These are phyloP conservation scores for Rhodotorula sp. DNA, from an alignment of 1,284 basidiomycete genomes.

Conservation along the genomic window DNA sequence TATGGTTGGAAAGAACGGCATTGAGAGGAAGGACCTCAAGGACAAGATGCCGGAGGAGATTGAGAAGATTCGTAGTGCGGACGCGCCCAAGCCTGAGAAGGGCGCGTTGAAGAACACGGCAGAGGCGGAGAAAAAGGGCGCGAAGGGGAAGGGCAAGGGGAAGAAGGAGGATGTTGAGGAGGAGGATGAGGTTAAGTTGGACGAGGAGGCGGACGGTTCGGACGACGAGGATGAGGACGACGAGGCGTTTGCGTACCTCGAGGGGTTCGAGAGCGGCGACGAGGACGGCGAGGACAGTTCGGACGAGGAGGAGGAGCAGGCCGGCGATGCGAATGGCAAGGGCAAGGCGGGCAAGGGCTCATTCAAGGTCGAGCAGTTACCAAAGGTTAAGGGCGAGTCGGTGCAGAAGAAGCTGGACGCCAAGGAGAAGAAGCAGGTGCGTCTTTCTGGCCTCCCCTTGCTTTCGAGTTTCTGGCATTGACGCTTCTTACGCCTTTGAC, in stretches of 20 bases:
- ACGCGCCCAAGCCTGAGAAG: slow-evolving; percentile 56
- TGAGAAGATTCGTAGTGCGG: slow-evolving; percentile 20
- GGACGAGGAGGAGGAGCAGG: slow-evolving; percentile 63
- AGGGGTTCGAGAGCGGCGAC: slow-evolving; percentile 46
- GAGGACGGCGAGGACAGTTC: slow-evolving; percentile 70
- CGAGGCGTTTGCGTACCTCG: slow-evolving; percentile 44
- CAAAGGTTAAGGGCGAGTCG: slow-evolving; percentile 58
- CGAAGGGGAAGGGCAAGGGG: slow-evolving; percentile 75
- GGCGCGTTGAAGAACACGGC: slow-evolving; percentile 72
- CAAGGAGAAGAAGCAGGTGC: slow-evolving; percentile 71
- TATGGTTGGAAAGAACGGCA: slow-evolving; percentile 31
- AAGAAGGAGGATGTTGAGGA: slow-evolving; percentile 46
- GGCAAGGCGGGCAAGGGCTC: slow-evolving; percentile 6
- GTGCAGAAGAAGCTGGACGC: slow-evolving; percentile 72
- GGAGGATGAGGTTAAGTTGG: slow-evolving; percentile 54
- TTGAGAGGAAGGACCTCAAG: slow-evolving; percentile 20
- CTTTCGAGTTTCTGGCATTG: neutral
- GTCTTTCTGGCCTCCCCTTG: slow-evolving; percentile 38
- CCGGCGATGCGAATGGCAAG: neutral
- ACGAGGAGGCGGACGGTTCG: slow-evolving; percentile 48
- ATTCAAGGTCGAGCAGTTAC: slow-evolving; percentile 67
- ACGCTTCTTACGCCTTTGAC: neutral
- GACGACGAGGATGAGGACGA: slow-evolving; percentile 46
- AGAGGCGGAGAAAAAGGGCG: slow-evolving; percentile 54
- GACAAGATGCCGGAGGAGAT: slow-evolving; percentile 29